Conservation (phyloP, 192 early-diverging fungal species). For the Linnemannia schmuckeri region DNA sequence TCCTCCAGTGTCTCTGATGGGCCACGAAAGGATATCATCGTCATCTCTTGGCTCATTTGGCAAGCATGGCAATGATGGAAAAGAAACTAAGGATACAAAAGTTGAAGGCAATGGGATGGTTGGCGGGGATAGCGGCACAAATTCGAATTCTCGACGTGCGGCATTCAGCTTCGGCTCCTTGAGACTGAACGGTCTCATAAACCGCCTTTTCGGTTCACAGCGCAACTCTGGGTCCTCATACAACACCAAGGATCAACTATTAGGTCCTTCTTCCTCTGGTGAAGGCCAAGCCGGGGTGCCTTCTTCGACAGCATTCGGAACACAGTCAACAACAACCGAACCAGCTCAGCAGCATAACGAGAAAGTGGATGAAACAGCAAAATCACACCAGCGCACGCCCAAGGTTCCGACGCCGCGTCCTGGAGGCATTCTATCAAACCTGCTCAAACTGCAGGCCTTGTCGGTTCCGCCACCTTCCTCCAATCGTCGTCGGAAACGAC, state of each 20-base stretch:
- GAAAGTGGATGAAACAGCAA: slow-evolving; percentile 5
- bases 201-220: slow-evolving; percentile 34
- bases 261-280: not conserved
- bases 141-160: not conserved
- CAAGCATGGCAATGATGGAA: not conserved
- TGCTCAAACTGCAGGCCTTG: slow-evolving; percentile 40
- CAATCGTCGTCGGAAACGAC: slow-evolving; percentile 7
- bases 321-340: not conserved
- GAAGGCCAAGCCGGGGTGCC: not conserved
- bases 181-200: slow-evolving; percentile 25
- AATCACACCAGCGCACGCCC: not conserved
- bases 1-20: not conserved
- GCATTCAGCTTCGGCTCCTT: slow-evolving; percentile 15
- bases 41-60: not conserved
- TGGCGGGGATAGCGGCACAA: no score
- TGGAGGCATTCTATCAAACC: slow-evolving; percentile 50
- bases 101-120: not conserved
- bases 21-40: not conserved
- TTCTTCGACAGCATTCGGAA: not conserved
- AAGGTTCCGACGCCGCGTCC: slow-evolving; percentile 2
- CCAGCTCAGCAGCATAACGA: not conserved
- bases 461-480: slow-evolving; percentile 22
- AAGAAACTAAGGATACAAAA: not conserved
- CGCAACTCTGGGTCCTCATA: not conserved
- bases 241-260: not conserved